A percentile compares a stretch with the other conserved stretches of the same genome.
phyloP scores from a whole-genome alignment of 441 rosid species.

The Euphorbia celastroides region DNA sequence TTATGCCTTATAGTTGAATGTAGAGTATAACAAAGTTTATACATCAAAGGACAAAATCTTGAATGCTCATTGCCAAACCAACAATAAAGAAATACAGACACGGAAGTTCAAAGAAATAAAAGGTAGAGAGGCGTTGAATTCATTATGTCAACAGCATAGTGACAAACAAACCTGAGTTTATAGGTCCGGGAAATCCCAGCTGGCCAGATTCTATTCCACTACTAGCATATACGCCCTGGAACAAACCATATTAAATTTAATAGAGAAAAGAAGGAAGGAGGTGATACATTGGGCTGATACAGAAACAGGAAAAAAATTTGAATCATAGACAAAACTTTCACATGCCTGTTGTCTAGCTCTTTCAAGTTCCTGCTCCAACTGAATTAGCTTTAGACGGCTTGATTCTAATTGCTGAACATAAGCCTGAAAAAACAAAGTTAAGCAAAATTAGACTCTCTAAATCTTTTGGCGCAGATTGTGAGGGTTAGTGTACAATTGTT shows the following conservation, averaged over 20 bases:
- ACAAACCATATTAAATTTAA: conserved; percentile 7
- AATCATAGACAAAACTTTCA: conserved; percentile 7
- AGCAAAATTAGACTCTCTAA: not conserved
- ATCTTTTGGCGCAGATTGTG: not conserved
- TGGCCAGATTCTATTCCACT: conserved; percentile 49
- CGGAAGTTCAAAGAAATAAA: conserved; percentile 8
- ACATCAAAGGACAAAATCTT: not conserved
- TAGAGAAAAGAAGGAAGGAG: not conserved
- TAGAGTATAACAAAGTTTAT: not conserved
- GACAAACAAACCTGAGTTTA: conserved; percentile 56
- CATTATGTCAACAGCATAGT: not conserved
- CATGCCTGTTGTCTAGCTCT: conserved; percentile 75
- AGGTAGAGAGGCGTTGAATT: not conserved
- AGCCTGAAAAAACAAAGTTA: conserved; percentile 46
- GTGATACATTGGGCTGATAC: not conserved
- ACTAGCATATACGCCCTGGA: conserved; percentile 57
- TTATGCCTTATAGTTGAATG: not conserved
- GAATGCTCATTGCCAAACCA: not conserved
- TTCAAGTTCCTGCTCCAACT: conserved; percentile 83
- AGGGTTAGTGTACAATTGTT: conserved; percentile 6
- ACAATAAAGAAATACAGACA: conserved; percentile 5
- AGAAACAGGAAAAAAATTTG: not conserved
- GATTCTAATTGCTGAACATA: conserved; percentile 92
- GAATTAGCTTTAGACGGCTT: conserved; percentile 74
- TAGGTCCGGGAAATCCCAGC: conserved; percentile 47